A percentile compares a stretch with the other conserved stretches of the same genome.
These are phyloP conservation scores for Colletotrichum plurivorum DNA, from an alignment of 2,329 filamentous ascomycete genomes.

Conservation along the genomic window DNA sequence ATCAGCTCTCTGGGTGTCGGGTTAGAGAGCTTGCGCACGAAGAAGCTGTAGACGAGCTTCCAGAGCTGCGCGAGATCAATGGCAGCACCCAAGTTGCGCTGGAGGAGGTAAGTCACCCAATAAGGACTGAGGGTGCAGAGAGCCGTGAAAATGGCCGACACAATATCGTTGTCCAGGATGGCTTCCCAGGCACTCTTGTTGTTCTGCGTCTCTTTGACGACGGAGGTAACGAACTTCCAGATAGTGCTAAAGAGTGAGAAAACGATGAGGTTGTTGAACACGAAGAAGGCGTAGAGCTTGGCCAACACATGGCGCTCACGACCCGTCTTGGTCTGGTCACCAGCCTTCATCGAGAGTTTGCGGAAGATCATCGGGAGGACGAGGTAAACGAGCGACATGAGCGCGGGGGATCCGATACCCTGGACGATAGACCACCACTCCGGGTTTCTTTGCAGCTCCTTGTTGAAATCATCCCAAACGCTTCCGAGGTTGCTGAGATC, in stretches of 20 bases:
- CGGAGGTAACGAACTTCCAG: constrained; percentile 79
- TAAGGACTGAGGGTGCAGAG: constrained; percentile 89
- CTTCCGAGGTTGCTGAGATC: constrained; percentile 85
- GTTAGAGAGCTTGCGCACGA: constrained; percentile 85
- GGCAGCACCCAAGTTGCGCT: constrained; percentile 93
- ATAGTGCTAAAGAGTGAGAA: constrained; percentile 92
- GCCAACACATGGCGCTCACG: constrained; percentile 91
- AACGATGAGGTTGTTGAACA: constrained; percentile 96
- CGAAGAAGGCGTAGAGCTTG: constrained; percentile 95
- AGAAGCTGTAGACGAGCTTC: constrained; percentile 86
- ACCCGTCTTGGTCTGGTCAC: constrained; percentile 92
- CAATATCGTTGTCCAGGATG: constrained; percentile 75
- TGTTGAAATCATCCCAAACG: constrained; percentile 84
- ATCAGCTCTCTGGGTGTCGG: constrained; percentile 94
- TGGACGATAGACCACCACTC: constrained; percentile 89
- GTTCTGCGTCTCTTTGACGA: constrained; percentile 70
- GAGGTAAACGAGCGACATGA: constrained; percentile 90
- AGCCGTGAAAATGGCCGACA: constrained; percentile 75
- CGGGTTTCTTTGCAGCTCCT: constrained; percentile 72
- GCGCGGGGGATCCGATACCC: constrained; percentile 88
- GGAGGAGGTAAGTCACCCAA: constrained; percentile 94
- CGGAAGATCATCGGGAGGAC: constrained; percentile 93
- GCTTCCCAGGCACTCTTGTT: constrained; percentile 77
- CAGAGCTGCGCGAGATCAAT: constrained; percentile 92
- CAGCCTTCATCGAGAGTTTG: constrained; percentile 84